Conservation (phyloP, 768 basidiomycete species). For the Podaxis pistillaris region DNA sequence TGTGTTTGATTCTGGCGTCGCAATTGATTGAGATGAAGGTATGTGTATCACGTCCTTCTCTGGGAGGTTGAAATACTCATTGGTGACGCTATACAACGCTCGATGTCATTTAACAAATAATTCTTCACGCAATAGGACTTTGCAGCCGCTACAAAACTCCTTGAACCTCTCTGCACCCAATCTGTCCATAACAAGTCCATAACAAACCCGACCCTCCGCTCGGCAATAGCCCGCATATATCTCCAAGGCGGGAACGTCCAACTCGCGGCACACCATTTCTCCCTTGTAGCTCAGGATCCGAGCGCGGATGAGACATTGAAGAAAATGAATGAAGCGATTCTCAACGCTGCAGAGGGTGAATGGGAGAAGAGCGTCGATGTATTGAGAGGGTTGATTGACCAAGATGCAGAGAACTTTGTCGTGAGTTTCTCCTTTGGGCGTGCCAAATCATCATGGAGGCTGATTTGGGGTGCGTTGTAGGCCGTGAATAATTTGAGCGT, state of each 20-base stretch:
- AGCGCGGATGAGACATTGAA: constrained; percentile 42
- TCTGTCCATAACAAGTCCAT: constrained; percentile 14
- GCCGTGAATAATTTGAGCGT: constrained; percentile 81
- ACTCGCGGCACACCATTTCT: constrained; percentile 59
- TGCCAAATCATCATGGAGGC: background rate
- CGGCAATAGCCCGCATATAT: constrained; percentile 71
- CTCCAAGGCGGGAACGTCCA: constrained; percentile 69
- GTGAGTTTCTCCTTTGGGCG: constrained; percentile 33
- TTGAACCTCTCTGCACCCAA: constrained; percentile 63
- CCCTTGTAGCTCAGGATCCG: constrained; percentile 43
- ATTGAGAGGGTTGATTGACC: constrained; percentile 42
- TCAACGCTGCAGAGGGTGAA: constrained; percentile 68
- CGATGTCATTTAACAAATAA: background rate
- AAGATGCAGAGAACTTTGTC: constrained; percentile 59
- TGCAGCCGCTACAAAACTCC: constrained; percentile 61
- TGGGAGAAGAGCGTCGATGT: constrained; percentile 54
- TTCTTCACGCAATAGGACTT: constrained; percentile 48
- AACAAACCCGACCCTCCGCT: constrained; percentile 57
- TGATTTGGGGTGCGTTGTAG: constrained; percentile 27
- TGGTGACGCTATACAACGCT: background rate
- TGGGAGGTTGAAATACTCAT: background rate
- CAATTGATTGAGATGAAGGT: constrained; percentile 88
- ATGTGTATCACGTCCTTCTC: constrained; percentile 4
- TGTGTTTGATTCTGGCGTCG: constrained; percentile 77
- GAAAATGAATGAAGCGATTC: constrained; percentile 63